Evolutionary conservation across 805 yeast genomes (phyloP).

Genomic region (Ogataea minuta): DNA sequence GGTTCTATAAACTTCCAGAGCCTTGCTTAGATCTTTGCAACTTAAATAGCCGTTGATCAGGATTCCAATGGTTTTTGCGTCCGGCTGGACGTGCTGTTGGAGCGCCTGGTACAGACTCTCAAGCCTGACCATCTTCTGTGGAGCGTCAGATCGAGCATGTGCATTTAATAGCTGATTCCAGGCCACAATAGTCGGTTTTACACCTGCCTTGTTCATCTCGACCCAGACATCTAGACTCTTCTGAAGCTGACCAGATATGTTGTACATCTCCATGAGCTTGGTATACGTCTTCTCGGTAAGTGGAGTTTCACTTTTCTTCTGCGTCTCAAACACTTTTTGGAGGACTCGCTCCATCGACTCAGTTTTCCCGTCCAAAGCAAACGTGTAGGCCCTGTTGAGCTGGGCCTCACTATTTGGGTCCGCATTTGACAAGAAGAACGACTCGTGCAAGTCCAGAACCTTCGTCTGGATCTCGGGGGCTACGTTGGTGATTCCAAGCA

Average conservation of each 20-base stretch:
- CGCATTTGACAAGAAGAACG: slow-evolving; percentile 2
- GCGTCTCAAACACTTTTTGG: slow-evolving; percentile 19
- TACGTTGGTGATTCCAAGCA: too few species aligned
- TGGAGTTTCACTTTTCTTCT: slow-evolving; percentile 31
- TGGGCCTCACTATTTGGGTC: slow-evolving; percentile 23
- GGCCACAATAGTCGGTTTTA: slow-evolving; percentile 31
- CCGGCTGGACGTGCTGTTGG: slow-evolving; percentile 37
- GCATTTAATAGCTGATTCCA: slow-evolving; percentile 58
- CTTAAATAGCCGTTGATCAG: slow-evolving; percentile 48
- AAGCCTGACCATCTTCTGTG: slow-evolving; percentile 35
- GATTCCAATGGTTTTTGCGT: slow-evolving; percentile 47
- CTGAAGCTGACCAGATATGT: slow-evolving; percentile 34
- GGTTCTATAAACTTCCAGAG: slow-evolving; percentile 36
- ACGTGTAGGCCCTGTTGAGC: slow-evolving; percentile 16
- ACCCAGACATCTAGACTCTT: slow-evolving; percentile 50
- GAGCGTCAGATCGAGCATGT: slow-evolving; percentile 27
- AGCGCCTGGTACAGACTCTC: slow-evolving; percentile 36
- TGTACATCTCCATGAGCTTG: slow-evolving; percentile 46
- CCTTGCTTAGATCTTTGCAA: slow-evolving; percentile 40
- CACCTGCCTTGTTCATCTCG: slow-evolving; percentile 39
- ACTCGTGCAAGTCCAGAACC: not conserved
- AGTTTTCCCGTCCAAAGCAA: slow-evolving; percentile 19
- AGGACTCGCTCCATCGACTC: slow-evolving; percentile 19
- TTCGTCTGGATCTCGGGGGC: too few species aligned
- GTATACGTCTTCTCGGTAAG: slow-evolving; percentile 42